Conservation (phyloP, 148 eudicot species). For the Arbutus unedo region DNA sequence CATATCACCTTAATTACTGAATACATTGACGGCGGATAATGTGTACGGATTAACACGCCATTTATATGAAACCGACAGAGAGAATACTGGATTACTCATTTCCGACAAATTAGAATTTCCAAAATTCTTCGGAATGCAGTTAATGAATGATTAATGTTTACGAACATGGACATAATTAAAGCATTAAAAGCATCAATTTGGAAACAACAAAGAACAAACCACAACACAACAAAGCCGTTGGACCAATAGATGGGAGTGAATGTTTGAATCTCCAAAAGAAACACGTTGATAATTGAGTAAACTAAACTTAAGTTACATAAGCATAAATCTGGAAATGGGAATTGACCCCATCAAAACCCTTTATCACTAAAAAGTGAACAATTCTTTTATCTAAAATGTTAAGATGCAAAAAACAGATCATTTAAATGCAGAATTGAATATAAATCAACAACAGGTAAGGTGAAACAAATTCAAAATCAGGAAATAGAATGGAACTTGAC, state of each 20-base stretch:
- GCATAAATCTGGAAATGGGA: background rate
- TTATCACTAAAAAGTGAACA: background rate
- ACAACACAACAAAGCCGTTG: background rate
- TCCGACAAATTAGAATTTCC: constrained; percentile 7
- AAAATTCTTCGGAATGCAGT: background rate
- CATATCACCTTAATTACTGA: background rate
- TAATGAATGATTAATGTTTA: background rate
- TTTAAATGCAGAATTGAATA: constrained; percentile 22
- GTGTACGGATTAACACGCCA: background rate
- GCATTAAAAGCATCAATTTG: constrained; percentile 9
- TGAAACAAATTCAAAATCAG: background rate
- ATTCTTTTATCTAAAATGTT: constrained; percentile 1
- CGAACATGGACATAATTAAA: background rate
- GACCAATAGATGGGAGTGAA: no score
- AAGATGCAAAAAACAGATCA: constrained; percentile 12
- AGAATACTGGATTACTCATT: background rate
- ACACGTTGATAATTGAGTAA: background rate
- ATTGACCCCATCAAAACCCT: background rate
- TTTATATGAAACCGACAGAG: background rate
- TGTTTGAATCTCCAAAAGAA: background rate
- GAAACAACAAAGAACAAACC: background rate
- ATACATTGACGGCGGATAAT: background rate
- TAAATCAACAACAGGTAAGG: background rate
- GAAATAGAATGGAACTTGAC: background rate
- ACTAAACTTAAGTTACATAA: background rate